Conservation (phyloP, 148 eudicot genomes). For the Fagopyrum homotropicum region DNA sequence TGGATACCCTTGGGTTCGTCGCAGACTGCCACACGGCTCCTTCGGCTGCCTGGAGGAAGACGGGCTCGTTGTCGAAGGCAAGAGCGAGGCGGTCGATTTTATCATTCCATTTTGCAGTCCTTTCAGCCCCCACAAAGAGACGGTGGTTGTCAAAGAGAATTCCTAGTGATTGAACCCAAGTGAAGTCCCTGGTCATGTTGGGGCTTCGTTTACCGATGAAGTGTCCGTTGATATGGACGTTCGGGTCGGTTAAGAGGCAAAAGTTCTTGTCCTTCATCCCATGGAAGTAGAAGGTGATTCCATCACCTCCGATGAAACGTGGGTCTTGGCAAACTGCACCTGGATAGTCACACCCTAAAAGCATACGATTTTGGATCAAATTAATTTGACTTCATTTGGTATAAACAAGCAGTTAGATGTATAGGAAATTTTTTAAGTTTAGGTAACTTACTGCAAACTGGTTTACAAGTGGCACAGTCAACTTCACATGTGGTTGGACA, state of each 20-base stretch:
- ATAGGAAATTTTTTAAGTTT: background rate
- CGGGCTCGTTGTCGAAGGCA: slow-evolving; percentile 29
- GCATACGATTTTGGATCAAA: background rate
- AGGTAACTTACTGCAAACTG: slow-evolving; percentile 38
- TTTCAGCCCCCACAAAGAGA: slow-evolving; percentile 37
- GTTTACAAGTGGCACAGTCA: slow-evolving; percentile 49
- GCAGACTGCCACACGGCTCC: slow-evolving; percentile 39
- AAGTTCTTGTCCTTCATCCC: slow-evolving; percentile 58
- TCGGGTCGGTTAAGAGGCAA: slow-evolving; percentile 51
- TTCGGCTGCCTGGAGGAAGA: slow-evolving; percentile 27
- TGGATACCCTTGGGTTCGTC: slow-evolving; percentile 12
- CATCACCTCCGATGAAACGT: slow-evolving; percentile 13
- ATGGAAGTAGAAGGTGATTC: slow-evolving; percentile 34
- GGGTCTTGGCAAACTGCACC: slow-evolving; percentile 42
- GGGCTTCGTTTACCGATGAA: slow-evolving; percentile 52
- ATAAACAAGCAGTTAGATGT: background rate
- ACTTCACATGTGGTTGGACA: slow-evolving; percentile 39
- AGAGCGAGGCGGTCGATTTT: slow-evolving; percentile 41
- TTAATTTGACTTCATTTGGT: background rate
- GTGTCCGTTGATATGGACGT: slow-evolving; percentile 67
- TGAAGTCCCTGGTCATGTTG: slow-evolving; percentile 51
- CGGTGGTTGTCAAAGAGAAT: slow-evolving; percentile 48
- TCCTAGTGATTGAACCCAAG: slow-evolving; percentile 63
- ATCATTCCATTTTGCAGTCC: slow-evolving; percentile 25
- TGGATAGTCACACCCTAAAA: slow-evolving; percentile 52